Conservation (phyloP, 306 rosid species). For the Fragaria ananassa region DNA sequence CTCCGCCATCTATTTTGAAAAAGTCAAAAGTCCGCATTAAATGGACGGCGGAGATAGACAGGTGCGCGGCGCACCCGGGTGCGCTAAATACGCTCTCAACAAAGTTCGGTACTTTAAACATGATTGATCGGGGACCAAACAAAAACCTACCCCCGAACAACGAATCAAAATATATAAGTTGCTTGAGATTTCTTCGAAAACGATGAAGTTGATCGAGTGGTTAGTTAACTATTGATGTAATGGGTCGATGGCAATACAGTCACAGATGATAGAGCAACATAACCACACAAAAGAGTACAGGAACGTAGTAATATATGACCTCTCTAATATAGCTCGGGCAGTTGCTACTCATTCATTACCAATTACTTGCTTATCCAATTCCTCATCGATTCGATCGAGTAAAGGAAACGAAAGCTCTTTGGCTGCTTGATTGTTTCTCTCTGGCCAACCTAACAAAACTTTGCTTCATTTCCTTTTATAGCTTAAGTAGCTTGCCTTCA, state of each 20-base stretch:
- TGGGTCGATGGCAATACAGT: neutral
- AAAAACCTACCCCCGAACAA: neutral
- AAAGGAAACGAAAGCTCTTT: neutral
- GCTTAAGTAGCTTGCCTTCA: neutral
- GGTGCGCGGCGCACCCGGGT: too few species aligned
- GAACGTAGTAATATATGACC: neutral
- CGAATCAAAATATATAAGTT: neutral
- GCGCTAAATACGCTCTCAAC: too few species aligned
- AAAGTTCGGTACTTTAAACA: neutral
- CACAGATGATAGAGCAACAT: neutral
- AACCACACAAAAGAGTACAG: neutral
- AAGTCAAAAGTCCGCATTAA: too few species aligned
- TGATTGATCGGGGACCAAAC: neutral
- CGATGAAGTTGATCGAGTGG: neutral
- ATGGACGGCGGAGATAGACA: too few species aligned
- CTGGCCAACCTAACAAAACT: neutral
- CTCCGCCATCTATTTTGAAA: too few species aligned
- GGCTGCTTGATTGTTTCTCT: neutral
- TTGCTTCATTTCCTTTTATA: neutral
- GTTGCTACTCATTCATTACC: constrained; percentile 4
- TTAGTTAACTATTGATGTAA: neutral
- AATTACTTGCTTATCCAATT: neutral
- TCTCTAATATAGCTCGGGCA: neutral
- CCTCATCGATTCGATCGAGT: too few species aligned
- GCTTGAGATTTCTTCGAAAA: too few species aligned